Conservation (phyloP, 2,329 filamentous ascomycete genomes). For the Pyrenochaeta sp. region DNA sequence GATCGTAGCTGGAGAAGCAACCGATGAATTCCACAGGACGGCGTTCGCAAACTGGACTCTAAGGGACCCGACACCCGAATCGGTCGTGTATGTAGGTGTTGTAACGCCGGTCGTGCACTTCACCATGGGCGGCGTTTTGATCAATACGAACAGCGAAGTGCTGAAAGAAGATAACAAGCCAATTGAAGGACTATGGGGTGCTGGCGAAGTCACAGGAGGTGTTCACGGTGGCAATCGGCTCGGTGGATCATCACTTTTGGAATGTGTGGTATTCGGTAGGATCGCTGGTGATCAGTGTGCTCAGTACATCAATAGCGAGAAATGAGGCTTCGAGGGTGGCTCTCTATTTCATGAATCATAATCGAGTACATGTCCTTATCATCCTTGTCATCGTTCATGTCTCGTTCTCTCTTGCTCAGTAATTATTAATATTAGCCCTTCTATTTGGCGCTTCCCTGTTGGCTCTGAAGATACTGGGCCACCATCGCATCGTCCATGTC, state of each 20-base stretch:
- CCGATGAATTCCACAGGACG: conserved; percentile 59
- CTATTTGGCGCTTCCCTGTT: conserved; percentile 20
- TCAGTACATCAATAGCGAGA: conserved; percentile 12
- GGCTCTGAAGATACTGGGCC: conserved; percentile 31
- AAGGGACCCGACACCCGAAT: conserved; percentile 57
- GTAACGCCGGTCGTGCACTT: conserved; percentile 73
- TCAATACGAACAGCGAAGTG: conserved; percentile 63
- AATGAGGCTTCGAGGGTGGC: neutral
- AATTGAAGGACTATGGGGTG: conserved; percentile 67
- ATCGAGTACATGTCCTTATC: too few relatives aligned
- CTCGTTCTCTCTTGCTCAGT: neutral
- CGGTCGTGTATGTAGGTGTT: conserved; percentile 65
- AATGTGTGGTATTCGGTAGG: conserved; percentile 71
- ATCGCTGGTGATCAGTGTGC: conserved; percentile 58
- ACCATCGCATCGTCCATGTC: conserved; percentile 33
- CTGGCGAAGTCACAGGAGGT: conserved; percentile 71
- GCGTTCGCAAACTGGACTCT: conserved; percentile 66
- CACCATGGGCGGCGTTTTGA: conserved; percentile 71
- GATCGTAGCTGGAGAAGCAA: conserved; percentile 50
- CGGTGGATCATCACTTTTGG: conserved; percentile 68
- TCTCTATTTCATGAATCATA: neutral
- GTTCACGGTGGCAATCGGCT: conserved; percentile 70
- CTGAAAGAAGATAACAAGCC: conserved; percentile 54
- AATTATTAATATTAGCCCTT: neutral
- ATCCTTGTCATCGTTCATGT: too few relatives aligned